Evolutionary conservation across 1,139 yeast genomes (phyloP).

Genomic region (Arxiozyma bovina): DNA sequence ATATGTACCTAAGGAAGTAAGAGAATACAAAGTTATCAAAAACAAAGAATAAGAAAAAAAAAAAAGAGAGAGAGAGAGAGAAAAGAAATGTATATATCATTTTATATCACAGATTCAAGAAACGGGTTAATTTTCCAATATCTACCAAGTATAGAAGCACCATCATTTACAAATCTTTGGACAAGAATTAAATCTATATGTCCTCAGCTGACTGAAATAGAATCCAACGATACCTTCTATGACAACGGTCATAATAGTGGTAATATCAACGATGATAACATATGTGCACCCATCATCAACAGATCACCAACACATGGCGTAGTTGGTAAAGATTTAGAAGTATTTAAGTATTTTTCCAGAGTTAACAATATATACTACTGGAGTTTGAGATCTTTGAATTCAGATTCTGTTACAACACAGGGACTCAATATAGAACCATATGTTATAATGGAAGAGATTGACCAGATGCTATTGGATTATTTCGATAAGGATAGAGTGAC

Average conservation of each 20-base stretch:
- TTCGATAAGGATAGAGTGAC: constrained; percentile 26
- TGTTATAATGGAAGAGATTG: constrained; percentile 20
- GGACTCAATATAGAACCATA: constrained; percentile 13
- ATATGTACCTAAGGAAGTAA: no score
- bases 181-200: constrained; percentile 17
- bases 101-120: constrained; percentile 25
- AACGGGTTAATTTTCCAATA: constrained; percentile 24
- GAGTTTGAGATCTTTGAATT: constrained; percentile 14
- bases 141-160: constrained; percentile 23
- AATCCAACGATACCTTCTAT: not conserved
- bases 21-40: no score
- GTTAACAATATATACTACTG: constrained; percentile 20
- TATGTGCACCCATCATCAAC: constrained; percentile 31
- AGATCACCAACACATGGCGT: constrained; percentile 7
- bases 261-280: not conserved
- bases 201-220: constrained; percentile 11
- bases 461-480: constrained; percentile 20
- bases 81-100: constrained; percentile 20
- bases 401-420: not conserved
- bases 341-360: constrained; percentile 18
- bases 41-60: no score
- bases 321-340: constrained; percentile 19
- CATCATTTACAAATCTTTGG: constrained; percentile 21
- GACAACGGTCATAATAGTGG: not conserved
- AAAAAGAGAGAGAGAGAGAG: no score